A percentile compares a stretch with the other conserved stretches of the same genome.
Evolutionary conservation across 2,329 filamentous ascomycete species (phyloP).

Genomic region (Fusarium pininemorale): DNA sequence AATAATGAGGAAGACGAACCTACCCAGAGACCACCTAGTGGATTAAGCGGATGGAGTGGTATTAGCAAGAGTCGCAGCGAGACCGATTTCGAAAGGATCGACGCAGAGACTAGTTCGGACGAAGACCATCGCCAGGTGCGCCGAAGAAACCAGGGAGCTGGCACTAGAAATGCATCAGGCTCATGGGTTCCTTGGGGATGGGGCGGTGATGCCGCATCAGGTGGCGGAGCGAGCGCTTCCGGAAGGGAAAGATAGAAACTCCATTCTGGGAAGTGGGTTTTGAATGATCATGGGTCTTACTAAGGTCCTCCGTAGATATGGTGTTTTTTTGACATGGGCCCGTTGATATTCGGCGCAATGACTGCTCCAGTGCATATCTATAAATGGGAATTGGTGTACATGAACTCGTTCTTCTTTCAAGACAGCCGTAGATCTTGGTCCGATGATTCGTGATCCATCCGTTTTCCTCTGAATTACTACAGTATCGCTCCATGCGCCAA

Average conservation of each 20-base stretch:
- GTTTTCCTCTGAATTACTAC: neutral
- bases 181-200: conserved; percentile 63
- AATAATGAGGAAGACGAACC: conserved; percentile 47
- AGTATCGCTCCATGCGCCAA: conserved; percentile 21
- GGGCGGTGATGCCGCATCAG: conserved; percentile 40
- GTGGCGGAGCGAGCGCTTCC: conserved; percentile 45
- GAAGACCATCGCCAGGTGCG: conserved; percentile 54
- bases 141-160: conserved; percentile 43
- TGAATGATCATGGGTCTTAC: conserved; percentile 44
- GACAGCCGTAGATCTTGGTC: neutral
- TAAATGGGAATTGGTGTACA: conserved; percentile 17
- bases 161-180: conserved; percentile 42
- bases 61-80: conserved; percentile 87
- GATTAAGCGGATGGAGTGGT: conserved; percentile 60
- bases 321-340: conserved; percentile 19
- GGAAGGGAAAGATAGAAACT: conserved; percentile 51
- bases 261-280: conserved; percentile 27
- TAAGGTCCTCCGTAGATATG: conserved; percentile 7
- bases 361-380: conserved; percentile 16
- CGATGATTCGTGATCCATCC: neutral
- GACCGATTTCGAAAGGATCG: conserved; percentile 88
- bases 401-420: neutral
- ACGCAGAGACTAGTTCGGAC: conserved; percentile 74
- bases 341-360: neutral
- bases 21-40: conserved; percentile 56